Base-by-base conservation (phyloP, 495 filamentous ascomycete species). In the Podospora anserina region DNA sequence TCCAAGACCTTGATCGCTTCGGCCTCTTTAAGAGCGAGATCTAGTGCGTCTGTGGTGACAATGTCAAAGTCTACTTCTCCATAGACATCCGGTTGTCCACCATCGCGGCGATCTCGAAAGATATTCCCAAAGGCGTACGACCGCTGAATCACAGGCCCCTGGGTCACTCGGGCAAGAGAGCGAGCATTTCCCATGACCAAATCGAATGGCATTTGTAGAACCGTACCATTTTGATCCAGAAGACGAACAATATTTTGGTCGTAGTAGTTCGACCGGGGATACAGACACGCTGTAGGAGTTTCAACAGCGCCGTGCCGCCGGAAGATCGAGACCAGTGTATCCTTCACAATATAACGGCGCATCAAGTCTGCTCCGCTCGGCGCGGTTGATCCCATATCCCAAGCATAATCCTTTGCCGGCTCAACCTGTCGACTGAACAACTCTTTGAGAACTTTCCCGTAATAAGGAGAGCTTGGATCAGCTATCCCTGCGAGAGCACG, bases 11-110 rank as follows among this genome's bases (percentile, higher is more conserved):
- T 98, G 66, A 99, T 88, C 4, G 92, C 90, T 75, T 99, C 95
- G 1, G 95, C 95, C 78, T 99, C 95, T 73, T 95, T 94, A 63
- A 97, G 76, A 0, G 93, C 88, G n/a, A 96, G 82, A 74, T 98
- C 92, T 27, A 91, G 76, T 2, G 88, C 88, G 69, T 93, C 88
- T 63, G 87, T 83, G 0, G 92, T 93, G 18, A 95, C 84, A 70
- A 99, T 93, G 81, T 99, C 96, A 77, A 97, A 98, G 74, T 98
- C 95, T 6, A 94, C 93, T 75, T 98, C 96, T 57, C 90, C 89
- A 77, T 91, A 90, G 65, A 89, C 90, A 70, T 86, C 86, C 28
- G 95, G 96, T 72, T 96, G 89, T 5, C 92, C 92, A 65, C 89
- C 88, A 44, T 84, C 85, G 34, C 86, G 87, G 18, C 78, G 80